Base-by-base conservation (phyloP, 805 yeast genomes). In the Saturnispora bothae region DNA sequence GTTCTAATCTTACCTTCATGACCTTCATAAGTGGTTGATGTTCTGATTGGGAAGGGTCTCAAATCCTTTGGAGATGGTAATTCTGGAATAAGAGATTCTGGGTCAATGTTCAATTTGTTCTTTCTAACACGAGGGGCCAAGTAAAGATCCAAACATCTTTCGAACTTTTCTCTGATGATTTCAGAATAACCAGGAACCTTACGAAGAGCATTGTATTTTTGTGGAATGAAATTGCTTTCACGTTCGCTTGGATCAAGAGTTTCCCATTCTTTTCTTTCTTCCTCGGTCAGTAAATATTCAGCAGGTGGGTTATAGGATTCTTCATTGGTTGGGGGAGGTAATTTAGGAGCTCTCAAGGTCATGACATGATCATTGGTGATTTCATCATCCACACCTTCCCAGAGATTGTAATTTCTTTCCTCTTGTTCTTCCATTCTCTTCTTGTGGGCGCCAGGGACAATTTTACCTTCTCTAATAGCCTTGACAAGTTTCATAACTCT, bases 241-340 rank as follows among this genome's bases (percentile, higher is more conserved):
- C 96, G 71, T 48, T 86, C 96, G 37, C 67, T 63, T 21, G 86
- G 84, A 30, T 80, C 92, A 28, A 65, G 57, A 32, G 70, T 71
- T 46, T 74, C 73, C 83, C 89, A 83, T 50, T 71, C 65, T 48
- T 76, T 68, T 47, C 63, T 65, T 56, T 89, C 97, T 52, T 85
- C 89, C 34, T 76, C 82, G 12, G 76, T 76, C 44, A 84, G 63
- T 48, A 92, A 63, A 53, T 92, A 92, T 65, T 92, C 99, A 53
- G 71, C 95, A 4, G 99, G 99, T 27, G 99, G 99, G 56, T 92
- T 92, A 60, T 92, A 92, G 51, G 92, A 78, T 64, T 89, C 96
- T 48, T 89, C 98, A 55, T 92, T 76, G 1, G 96, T 84, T 41
- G 99, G 99, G 26, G 96, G 97, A 13, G 95, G 77, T 50, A 85